Conservation (phyloP, 345 rosid genomes). For the Nasturtium officinale region DNA sequence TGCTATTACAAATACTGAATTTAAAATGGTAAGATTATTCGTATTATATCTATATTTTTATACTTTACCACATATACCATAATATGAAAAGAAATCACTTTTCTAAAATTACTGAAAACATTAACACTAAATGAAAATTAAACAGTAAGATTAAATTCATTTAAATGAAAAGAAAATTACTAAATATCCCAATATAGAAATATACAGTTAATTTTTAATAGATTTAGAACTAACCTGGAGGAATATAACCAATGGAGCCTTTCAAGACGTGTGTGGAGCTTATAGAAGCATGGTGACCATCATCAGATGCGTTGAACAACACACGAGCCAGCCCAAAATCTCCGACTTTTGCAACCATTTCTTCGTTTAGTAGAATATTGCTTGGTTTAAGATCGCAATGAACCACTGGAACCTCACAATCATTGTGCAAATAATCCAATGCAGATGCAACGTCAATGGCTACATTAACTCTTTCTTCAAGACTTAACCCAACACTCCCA, state of each 20-base stretch:
- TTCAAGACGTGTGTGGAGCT: conserved; percentile 48
- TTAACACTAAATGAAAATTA: no score
- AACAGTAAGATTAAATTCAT: no score
- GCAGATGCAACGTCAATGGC: conserved; percentile 53
- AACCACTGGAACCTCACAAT: conserved; percentile 50
- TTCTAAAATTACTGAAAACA: no score
- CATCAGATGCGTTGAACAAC: conserved; percentile 37
- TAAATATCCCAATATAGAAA: no score
- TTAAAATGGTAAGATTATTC: no score
- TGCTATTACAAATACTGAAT: no score
- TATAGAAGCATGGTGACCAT: conserved; percentile 38
- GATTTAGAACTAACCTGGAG: conserved; percentile 49
- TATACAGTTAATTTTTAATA: not conserved
- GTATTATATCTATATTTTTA: no score
- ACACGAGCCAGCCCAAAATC: conserved; percentile 60
- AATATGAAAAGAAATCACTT: no score
- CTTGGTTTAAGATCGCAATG: conserved; percentile 56
- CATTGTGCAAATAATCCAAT: conserved; percentile 58
- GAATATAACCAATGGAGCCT: conserved; percentile 59
- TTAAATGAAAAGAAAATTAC: no score
- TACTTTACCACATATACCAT: no score
- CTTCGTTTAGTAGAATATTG: conserved; percentile 45
- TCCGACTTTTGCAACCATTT: conserved; percentile 59
- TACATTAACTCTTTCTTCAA: conserved; percentile 52
- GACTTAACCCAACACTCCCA: conserved; percentile 43